Base-by-base conservation (phyloP, 805 yeast species). In the Candida qinlingensis region DNA sequence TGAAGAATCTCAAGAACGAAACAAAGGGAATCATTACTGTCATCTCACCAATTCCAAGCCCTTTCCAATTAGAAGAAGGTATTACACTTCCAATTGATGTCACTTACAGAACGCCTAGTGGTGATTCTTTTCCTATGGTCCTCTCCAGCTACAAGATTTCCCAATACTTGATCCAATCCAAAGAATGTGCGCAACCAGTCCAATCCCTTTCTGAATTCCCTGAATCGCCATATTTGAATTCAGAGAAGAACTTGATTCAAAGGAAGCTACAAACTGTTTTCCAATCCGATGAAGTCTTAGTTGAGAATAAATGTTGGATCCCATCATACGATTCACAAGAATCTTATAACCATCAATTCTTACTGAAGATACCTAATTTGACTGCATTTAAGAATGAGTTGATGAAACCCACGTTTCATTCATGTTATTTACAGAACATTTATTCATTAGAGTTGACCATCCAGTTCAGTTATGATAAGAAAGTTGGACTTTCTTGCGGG, bases 351-450 rank as follows among this genome's bases (percentile, higher is more conserved):
- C 42, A 43, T 30, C 50, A 45, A n/a, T 27, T 42, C 25, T 5
- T 11, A 7, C 25, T 41, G 10, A 7, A 31, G 38, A 33, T 41
- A 8, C 44, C 44, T 11, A 41, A 41, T 12, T 37, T 41, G 1
- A 19, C 49, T 1, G 39, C 34, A 12, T 42, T 19, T 11, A 6
- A 37, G 31, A 45, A 53, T n/a, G 54, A 46, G 4, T 19, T 54
- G 5, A 8, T 48, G 9, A 43, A 46, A n/a, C 45, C 47, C 3
- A 54, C 60, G 0, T 58, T 58, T 51, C 61, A 58, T 39, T 47
- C 54, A 33, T 58, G 61, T 42, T 47, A 43, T 38, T 26, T 58
- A 6, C 61, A 58, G 30, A 58, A 58, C 44, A 44, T 58, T 38
- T 58, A 54, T 35, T 33, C 47, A 4, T 43, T 56, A 7, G 25